phyloP scores from a whole-genome alignment of 2,329 filamentous ascomycete genomes.

The Elsinoe perseae region DNA sequence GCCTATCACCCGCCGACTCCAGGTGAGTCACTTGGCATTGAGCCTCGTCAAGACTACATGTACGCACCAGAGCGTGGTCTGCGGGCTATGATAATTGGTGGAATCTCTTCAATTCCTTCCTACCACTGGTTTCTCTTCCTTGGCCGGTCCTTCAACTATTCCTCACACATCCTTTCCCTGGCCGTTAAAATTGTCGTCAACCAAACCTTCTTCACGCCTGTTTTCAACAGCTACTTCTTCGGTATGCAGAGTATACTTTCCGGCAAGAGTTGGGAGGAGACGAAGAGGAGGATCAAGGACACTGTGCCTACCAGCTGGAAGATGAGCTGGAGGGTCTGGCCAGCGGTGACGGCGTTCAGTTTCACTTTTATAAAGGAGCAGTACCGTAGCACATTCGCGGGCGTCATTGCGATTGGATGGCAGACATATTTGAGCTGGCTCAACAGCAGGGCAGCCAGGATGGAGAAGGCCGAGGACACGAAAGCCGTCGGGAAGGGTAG shows the following conservation, averaged over 20 bases:
- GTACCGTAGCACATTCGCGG: slow-evolving; percentile 72
- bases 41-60: slow-evolving; percentile 27
- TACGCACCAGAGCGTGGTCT: slow-evolving; percentile 64
- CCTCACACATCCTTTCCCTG: slow-evolving; percentile 63
- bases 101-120: slow-evolving; percentile 63
- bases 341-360: slow-evolving; percentile 73
- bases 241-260: slow-evolving; percentile 42
- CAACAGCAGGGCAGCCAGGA: slow-evolving; percentile 64
- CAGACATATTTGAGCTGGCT: slow-evolving; percentile 82
- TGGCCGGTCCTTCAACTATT: slow-evolving; percentile 74
- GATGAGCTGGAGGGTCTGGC: slow-evolving; percentile 85
- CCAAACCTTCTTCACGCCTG: slow-evolving; percentile 70
- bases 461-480: slow-evolving; percentile 31
- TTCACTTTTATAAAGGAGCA: slow-evolving; percentile 77
- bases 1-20: slow-evolving; percentile 15
- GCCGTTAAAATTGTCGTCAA: slow-evolving; percentile 71
- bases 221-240: slow-evolving; percentile 47
- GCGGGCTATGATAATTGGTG: slow-evolving; percentile 67
- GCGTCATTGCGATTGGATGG: slow-evolving; percentile 73
- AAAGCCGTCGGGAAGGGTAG: not conserved
- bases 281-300: slow-evolving; percentile 61
- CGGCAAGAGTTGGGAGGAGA: slow-evolving; percentile 57
- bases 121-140: slow-evolving; percentile 83
- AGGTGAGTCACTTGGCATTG: slow-evolving; percentile 10
- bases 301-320: slow-evolving; percentile 69